A percentile compares a stretch with the other conserved stretches of the same genome.
phyloP scores from a whole-genome alignment of 768 basidiomycete species.

The Pleurotus ostreatus region DNA sequence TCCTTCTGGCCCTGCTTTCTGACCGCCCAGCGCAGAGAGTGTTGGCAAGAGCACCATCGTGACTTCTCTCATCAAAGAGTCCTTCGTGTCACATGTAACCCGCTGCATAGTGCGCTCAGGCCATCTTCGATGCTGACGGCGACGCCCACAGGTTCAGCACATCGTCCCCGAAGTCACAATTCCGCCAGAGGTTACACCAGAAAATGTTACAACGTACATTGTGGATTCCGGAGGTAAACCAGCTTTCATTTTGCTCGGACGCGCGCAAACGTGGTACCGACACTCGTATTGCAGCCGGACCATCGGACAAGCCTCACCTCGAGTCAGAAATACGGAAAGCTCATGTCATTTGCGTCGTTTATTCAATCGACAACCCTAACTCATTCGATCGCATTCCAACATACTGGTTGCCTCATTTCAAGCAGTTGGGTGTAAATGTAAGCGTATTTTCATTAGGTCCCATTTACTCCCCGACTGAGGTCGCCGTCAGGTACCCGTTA shows the following conservation, averaged over 20 bases:
- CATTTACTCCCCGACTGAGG: not conserved
- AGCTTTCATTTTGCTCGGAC: slow-evolving; percentile 20
- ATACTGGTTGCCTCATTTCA: slow-evolving; percentile 95
- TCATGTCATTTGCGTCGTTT: slow-evolving; percentile 97
- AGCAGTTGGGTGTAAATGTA: slow-evolving; percentile 94
- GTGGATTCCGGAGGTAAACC: slow-evolving; percentile 88
- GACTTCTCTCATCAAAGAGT: slow-evolving; percentile 95
- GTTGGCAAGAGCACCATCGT: slow-evolving; percentile 98
- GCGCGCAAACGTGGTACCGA: not conserved
- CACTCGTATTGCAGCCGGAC: slow-evolving; percentile 55
- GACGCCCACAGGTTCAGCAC: slow-evolving; percentile 72
- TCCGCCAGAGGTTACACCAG: slow-evolving; percentile 94
- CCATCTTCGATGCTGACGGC: not conserved
- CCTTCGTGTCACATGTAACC: slow-evolving; percentile 81
- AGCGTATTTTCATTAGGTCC: slow-evolving; percentile 14
- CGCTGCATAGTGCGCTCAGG: slow-evolving; percentile 10
- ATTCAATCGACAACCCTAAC: slow-evolving; percentile 93
- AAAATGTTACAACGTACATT: slow-evolving; percentile 97
- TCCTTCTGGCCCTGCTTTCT: slow-evolving; percentile 10
- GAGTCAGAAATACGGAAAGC: slow-evolving; percentile 96
- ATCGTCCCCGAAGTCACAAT: slow-evolving; percentile 97
- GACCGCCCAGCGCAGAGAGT: slow-evolving; percentile 56
- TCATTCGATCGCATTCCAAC: slow-evolving; percentile 98
- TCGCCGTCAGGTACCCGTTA: slow-evolving; percentile 78
- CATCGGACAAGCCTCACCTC: slow-evolving; percentile 82